Evolutionary conservation across 192 early-diverging fungal genomes (phyloP).

Genomic region (Tieghemiomyces parasiticus): DNA sequence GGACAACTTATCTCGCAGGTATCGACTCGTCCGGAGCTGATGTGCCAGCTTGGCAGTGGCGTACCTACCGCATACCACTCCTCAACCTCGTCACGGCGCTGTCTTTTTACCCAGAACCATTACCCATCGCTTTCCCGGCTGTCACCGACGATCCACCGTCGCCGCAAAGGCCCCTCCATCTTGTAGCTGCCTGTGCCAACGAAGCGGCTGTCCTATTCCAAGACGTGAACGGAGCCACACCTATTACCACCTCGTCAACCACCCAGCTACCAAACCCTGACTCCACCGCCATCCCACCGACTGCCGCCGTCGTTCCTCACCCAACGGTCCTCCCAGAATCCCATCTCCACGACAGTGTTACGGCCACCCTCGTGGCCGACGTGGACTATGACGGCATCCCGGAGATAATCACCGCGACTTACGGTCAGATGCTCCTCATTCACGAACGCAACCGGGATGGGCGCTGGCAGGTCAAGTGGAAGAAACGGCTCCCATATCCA

Average conservation of each 20-base stretch:
- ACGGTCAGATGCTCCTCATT: conserved; percentile 4
- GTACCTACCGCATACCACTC: background rate
- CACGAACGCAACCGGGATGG: background rate
- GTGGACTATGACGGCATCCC: conserved; percentile 3
- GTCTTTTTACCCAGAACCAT: background rate
- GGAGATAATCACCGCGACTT: conserved; percentile 1
- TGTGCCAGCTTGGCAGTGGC: background rate
- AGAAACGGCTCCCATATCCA: conserved; percentile 23
- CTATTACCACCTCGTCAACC: background rate
- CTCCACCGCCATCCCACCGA: background rate
- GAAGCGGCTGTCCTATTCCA: background rate
- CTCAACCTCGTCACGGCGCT: background rate
- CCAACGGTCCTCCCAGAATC: background rate
- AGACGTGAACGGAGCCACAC: background rate
- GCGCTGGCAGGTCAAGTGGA: conserved; percentile 14
- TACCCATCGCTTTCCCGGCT: background rate
- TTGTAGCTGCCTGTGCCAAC: conserved; percentile 8
- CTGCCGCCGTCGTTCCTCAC: background rate
- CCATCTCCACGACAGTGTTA: conserved; percentile 10
- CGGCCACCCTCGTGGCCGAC: background rate
- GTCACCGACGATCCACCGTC: background rate
- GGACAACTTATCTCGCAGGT: too few species aligned
- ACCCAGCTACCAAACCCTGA: background rate
- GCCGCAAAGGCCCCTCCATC: background rate
- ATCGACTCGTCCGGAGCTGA: background rate